These are phyloP conservation scores for Hordeum marinum DNA, from an alignment of 176 grass and related monocot genomes.

Conservation along the genomic window DNA sequence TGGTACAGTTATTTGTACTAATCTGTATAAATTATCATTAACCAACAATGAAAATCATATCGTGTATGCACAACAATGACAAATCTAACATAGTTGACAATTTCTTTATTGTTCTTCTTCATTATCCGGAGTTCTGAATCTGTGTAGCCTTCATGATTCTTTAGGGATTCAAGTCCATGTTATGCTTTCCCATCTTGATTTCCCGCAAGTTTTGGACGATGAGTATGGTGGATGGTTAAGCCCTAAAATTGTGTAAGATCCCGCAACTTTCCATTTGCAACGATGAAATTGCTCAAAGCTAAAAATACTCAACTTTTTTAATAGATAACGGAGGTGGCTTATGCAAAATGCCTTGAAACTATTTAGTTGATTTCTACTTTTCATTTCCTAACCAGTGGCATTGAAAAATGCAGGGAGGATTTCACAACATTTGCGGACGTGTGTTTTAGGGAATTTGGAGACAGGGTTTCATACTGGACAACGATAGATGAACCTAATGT, in stretches of 20 bases:
- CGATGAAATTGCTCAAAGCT: background rate
- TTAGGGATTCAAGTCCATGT: constrained; percentile 65
- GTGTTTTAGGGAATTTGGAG: constrained; percentile 48
- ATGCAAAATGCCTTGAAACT: background rate
- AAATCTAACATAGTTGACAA: background rate
- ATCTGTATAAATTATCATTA: background rate
- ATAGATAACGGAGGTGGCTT: background rate
- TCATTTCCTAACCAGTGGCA: background rate
- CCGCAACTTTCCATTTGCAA: background rate
- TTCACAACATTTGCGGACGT: constrained; percentile 47
- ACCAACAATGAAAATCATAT: background rate
- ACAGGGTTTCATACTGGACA: constrained; percentile 45
- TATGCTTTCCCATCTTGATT: constrained; percentile 61
- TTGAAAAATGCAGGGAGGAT: constrained; percentile 29
- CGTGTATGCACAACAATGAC: background rate
- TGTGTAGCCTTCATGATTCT: background rate
- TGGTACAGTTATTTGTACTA: constrained; percentile 16
- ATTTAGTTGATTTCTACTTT: background rate
- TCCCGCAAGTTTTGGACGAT: constrained; percentile 68
- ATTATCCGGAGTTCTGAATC: background rate
- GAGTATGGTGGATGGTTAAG: constrained; percentile 48
- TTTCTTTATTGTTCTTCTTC: background rate
- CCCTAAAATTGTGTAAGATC: constrained; percentile 47
- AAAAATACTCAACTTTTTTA: background rate
- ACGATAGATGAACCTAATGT: constrained; percentile 20